phyloP scores from a whole-genome alignment of 768 basidiomycete species.

The Rhodotorula kratochvilovae region DNA sequence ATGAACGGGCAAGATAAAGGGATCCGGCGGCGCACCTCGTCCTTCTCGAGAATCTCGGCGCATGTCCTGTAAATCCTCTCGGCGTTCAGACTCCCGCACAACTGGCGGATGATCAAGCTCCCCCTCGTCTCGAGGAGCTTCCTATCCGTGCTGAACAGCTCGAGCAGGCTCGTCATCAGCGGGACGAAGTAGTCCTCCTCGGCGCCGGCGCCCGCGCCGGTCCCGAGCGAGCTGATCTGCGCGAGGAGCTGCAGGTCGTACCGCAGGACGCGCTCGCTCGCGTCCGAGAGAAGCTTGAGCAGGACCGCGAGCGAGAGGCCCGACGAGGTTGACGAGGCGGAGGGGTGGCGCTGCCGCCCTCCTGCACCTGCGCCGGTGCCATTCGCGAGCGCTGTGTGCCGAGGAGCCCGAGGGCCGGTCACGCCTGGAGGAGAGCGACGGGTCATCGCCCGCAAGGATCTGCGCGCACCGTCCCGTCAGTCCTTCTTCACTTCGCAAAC shows the following conservation, averaged over 20 bases:
- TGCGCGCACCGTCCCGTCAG: constrained; percentile 44
- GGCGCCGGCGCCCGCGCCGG: constrained; percentile 62
- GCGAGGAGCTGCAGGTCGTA: constrained; percentile 91
- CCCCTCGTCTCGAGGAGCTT: constrained; percentile 83
- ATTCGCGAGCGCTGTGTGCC: background rate
- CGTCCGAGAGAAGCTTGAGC: constrained; percentile 90
- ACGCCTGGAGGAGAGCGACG: background rate
- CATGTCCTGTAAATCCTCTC: constrained; percentile 93
- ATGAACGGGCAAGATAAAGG: background rate
- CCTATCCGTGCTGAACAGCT: constrained; percentile 90
- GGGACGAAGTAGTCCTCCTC: constrained; percentile 92
- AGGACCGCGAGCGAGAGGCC: constrained; percentile 72
- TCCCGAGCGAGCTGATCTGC: constrained; percentile 72
- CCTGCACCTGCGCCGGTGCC: constrained; percentile 2
- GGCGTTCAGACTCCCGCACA: constrained; percentile 88
- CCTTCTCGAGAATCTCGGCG: constrained; percentile 95
- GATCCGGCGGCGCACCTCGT: constrained; percentile 62
- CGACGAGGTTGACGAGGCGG: constrained; percentile 12
- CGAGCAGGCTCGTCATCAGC: constrained; percentile 91
- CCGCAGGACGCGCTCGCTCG: constrained; percentile 96
- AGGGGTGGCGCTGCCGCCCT: constrained; percentile 10
- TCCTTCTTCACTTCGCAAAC: no score
- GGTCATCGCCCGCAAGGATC: constrained; percentile 91
- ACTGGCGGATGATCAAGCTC: constrained; percentile 88
- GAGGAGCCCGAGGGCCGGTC: background rate